Evolutionary conservation across 495 filamentous ascomycete genomes (phyloP).

Genomic region (Aspergillus carlsbadensis): DNA sequence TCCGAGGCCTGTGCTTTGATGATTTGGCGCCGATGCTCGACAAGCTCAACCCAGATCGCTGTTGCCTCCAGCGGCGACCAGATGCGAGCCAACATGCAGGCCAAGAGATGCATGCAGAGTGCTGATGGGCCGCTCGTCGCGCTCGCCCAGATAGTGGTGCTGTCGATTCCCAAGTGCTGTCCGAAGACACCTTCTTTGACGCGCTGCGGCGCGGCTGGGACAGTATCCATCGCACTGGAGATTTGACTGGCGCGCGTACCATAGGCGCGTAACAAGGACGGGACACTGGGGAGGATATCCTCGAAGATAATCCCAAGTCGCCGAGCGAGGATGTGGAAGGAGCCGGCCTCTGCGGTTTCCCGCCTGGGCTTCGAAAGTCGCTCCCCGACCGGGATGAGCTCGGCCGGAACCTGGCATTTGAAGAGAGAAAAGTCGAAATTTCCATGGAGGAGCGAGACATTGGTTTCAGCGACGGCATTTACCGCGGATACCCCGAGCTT

Average conservation of each 20-base stretch:
- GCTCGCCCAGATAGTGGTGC: conserved; percentile 11
- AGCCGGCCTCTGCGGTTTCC: conserved; percentile 10
- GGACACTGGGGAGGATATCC: background rate
- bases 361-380: background rate
- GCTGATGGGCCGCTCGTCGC: conserved; percentile 4
- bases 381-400: conserved; percentile 2
- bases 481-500: background rate
- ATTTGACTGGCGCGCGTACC: conserved; percentile 10
- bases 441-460: conserved; percentile 1
- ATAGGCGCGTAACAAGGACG: conserved; percentile 5
- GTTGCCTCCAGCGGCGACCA: conserved; percentile 12
- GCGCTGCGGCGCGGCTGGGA: background rate
- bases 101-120: conserved; percentile 9
- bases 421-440: conserved; percentile 12
- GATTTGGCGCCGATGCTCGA: background rate
- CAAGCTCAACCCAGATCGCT: conserved; percentile 10
- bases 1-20: background rate
- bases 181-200: conserved; percentile 7
- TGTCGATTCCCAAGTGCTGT: conserved; percentile 2
- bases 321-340: conserved; percentile 8
- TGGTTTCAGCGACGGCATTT: background rate
- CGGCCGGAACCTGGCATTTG: conserved; percentile 7
- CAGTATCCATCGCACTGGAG: background rate
- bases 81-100: conserved; percentile 15
- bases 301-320: conserved; percentile 9